phyloP scores from a whole-genome alignment of 805 yeast genomes.

The Teunomyces cretensis region DNA sequence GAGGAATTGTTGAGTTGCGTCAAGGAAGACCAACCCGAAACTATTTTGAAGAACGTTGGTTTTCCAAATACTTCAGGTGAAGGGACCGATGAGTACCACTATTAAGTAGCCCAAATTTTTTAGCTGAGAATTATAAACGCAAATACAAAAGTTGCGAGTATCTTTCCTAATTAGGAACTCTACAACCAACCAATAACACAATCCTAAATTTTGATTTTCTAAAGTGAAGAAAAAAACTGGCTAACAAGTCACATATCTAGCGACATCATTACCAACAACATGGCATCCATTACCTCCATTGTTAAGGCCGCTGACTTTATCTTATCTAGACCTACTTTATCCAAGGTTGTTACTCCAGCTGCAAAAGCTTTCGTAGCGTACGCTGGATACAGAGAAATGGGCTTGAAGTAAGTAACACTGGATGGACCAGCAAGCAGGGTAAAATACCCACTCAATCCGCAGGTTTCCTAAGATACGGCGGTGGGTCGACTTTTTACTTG shows the following conservation, averaged over 20 bases:
- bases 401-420: slow-evolving; percentile 53
- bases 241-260: neutral
- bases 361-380: slow-evolving; percentile 70
- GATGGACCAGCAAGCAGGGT: neutral
- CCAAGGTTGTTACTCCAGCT: slow-evolving; percentile 74
- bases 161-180: slow-evolving; percentile 26
- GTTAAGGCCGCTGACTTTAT: slow-evolving; percentile 77
- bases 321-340: slow-evolving; percentile 74
- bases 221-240: neutral
- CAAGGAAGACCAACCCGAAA: slow-evolving; percentile 44
- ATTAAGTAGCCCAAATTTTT: slow-evolving; percentile 29
- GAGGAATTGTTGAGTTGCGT: slow-evolving; percentile 52
- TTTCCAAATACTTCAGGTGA: slow-evolving; percentile 60
- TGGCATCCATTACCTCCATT: slow-evolving; percentile 66
- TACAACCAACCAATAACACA: slow-evolving; percentile 25
- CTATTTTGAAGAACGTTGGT: slow-evolving; percentile 64
- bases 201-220: slow-evolving; percentile 17
- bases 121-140: neutral
- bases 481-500: neutral
- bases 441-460: neutral
- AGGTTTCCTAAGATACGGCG: neutral
- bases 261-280: slow-evolving; percentile 17
- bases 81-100: slow-evolving; percentile 64
- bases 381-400: slow-evolving; percentile 94
- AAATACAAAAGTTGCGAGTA: neutral